Conservation (phyloP, 31 red algal species). For the Porphyra umbilicalis region DNA sequence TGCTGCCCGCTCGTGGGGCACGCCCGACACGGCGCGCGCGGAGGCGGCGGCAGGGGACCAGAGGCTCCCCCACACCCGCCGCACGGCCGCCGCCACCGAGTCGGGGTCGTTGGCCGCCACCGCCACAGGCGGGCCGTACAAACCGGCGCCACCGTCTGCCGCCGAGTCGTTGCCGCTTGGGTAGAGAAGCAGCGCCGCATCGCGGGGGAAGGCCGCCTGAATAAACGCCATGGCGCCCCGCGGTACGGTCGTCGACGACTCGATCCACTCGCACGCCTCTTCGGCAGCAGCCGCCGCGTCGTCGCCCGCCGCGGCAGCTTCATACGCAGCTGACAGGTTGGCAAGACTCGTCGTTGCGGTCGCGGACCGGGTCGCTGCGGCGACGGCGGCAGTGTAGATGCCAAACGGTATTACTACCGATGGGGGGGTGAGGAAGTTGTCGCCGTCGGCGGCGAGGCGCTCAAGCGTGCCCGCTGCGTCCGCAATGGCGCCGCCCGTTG, state of each 20-base stretch:
- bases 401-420: background rate
- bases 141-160: conserved; percentile 55
- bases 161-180: conserved; percentile 70
- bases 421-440: background rate
- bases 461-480: background rate
- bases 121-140: conserved; percentile 71
- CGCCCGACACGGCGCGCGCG: conserved; percentile 17
- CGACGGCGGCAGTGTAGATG: background rate
- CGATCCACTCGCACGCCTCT: background rate
- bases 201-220: background rate
- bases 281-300: background rate
- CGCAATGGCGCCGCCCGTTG: background rate
- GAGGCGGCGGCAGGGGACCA: conserved; percentile 58
- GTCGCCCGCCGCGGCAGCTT: background rate
- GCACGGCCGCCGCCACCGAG: conserved; percentile 22
- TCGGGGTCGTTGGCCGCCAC: conserved; percentile 10
- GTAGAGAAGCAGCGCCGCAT: conserved; percentile 41
- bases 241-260: background rate
- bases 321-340: background rate
- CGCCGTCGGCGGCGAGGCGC: background rate
- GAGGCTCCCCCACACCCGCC: conserved; percentile 46
- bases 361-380: background rate
- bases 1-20: conserved; percentile 31
- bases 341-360: background rate
- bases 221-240: background rate